Conservation (phyloP, 1,284 basidiomycete genomes). For the Sanghuangporus baumii region DNA sequence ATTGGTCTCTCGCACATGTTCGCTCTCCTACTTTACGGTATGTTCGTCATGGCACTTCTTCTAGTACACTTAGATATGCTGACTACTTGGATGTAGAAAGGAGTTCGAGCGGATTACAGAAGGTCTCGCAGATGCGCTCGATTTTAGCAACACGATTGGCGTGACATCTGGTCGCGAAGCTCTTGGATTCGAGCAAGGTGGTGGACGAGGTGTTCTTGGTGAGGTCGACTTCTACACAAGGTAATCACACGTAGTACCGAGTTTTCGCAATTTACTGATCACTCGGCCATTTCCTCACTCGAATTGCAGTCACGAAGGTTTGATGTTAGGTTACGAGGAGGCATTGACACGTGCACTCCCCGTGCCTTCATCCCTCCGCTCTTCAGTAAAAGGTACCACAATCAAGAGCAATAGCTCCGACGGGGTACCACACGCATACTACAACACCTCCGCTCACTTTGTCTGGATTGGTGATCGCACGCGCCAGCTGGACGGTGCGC, state of each 20-base stretch:
- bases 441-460: constrained; percentile 90
- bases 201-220: constrained; percentile 69
- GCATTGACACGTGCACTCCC: constrained; percentile 75
- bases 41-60: constrained; percentile 16
- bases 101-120: constrained; percentile 87
- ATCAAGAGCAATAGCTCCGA: not conserved
- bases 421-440: constrained; percentile 41
- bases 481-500: constrained; percentile 88
- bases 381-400: not conserved
- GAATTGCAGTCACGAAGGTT: constrained; percentile 76
- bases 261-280: not conserved
- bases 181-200: constrained; percentile 58
- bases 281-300: not conserved
- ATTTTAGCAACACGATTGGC: constrained; percentile 90
- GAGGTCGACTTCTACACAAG: constrained; percentile 95
- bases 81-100: constrained; percentile 34
- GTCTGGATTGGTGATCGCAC: constrained; percentile 98
- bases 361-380: constrained; percentile 26
- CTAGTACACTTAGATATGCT: not conserved
- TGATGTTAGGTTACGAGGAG: constrained; percentile 92
- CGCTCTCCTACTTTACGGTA: constrained; percentile 73
- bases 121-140: constrained; percentile 84
- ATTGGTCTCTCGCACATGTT: constrained; percentile 93
- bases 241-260: constrained; percentile 34
- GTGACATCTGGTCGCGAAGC: constrained; percentile 48